Base-by-base conservation (phyloP, 176 grass and related monocot species). In the Poa annua region DNA sequence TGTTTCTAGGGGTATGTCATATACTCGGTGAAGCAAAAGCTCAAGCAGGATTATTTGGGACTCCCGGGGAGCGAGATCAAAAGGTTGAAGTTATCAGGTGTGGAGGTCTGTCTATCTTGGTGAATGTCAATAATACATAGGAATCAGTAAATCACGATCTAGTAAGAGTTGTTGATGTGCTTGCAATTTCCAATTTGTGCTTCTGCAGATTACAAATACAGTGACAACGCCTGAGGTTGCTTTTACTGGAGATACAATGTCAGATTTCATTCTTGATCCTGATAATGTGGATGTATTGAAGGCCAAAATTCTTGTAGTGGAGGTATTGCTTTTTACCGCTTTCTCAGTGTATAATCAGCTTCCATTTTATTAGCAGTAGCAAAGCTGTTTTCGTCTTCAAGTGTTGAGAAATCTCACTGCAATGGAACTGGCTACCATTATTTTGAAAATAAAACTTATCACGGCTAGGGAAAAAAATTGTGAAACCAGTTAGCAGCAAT, bases 221-320 rank as follows among this genome's bases (percentile, higher is more conserved):
- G 80, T 91, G 51, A 86, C 74, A 5, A 90, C 83, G 68, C 91
- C 96, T 78, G 96, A 98, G 87, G 88, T 98, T 87, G 93, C 96
- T 62, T 98, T 98, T 79, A 96, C 96, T 0, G 93, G 93, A 38
- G 96, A 98, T 84, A 98, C 96, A 12, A 93, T 83, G 74, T 91
- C 96, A 32, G 93, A 98, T 96, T 98, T 95, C 54, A 91, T 98
- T 67, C 57, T 93, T 80, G 96, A 98, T 77, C 91, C 93, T 65
- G 87, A 88, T 54, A 98, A 98, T 60, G 81, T 50, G 17, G 93
- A 98, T 66, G 93, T 90, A 24, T 50, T 93, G 1, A 87, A 87
- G 56, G 80, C 89, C 12, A 92, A 77, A 71, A 85, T 95, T 87
- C 88, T 98, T 85, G 80, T 96, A 34, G 89, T 88, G 38, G 93